Conservation (phyloP, 306 rosid genomes). For the Prunus mongolica region DNA sequence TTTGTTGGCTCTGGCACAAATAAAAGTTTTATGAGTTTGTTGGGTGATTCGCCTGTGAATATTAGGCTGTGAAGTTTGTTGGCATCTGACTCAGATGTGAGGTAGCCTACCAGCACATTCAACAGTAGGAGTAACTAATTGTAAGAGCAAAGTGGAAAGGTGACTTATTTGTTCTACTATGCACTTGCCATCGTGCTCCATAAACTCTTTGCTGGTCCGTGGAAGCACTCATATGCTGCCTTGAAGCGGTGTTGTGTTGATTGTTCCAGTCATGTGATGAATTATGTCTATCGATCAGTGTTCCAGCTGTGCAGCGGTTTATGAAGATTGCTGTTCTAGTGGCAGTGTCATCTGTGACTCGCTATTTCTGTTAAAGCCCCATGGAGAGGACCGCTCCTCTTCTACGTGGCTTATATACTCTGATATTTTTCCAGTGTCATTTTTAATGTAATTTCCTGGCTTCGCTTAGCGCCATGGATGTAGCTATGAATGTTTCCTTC, state of each 20-base stretch:
- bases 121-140: neutral
- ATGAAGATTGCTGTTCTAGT: neutral
- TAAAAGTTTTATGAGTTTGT: neutral
- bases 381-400: neutral
- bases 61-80: constrained; percentile 4
- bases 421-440: neutral
- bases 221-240: constrained; percentile 2
- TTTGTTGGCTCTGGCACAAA: constrained; percentile 11
- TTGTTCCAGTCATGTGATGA: neutral
- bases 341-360: neutral
- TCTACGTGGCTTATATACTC: neutral
- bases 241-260: constrained; percentile 12
- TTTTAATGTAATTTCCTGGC: neutral
- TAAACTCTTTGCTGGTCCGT: neutral
- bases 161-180: neutral
- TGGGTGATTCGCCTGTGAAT: neutral
- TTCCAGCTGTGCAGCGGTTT: constrained; percentile 1
- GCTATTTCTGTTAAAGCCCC: neutral
- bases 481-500: neutral
- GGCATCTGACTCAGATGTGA: neutral
- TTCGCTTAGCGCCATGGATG: neutral
- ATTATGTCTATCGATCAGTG: neutral
- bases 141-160: neutral
- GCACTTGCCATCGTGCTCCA: neutral
- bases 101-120: neutral